Conservation (phyloP, 139 green algal genomes). For the Tetraselmis chui region DNA sequence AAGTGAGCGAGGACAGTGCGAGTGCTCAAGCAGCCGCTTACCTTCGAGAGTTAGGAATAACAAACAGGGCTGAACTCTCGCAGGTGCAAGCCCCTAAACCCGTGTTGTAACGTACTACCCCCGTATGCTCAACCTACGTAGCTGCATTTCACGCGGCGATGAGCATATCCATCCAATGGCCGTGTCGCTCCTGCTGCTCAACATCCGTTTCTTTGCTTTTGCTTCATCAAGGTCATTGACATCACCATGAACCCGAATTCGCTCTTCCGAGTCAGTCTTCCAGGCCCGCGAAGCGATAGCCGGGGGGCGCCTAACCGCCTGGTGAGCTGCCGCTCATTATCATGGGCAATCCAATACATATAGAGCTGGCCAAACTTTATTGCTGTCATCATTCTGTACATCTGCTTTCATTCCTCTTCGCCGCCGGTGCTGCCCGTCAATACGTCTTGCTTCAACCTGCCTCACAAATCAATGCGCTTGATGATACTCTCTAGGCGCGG, state of each 20-base stretch:
- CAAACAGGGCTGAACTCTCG: background rate
- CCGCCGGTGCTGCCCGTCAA: conserved; percentile 8
- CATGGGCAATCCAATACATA: background rate
- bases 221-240: no score
- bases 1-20: background rate
- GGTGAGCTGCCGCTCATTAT: conserved; percentile 1
- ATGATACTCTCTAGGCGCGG: conserved; percentile 30
- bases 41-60: background rate
- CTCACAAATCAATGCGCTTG: conserved; percentile 11
- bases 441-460: background rate
- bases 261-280: conserved; percentile 37
- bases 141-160: no score
- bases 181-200: no score
- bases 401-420: conserved; percentile 8
- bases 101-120: no score
- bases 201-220: no score
- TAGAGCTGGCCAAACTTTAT: background rate
- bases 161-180: no score
- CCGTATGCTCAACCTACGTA: no score
- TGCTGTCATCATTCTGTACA: background rate
- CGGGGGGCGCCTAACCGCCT: conserved; percentile 22
- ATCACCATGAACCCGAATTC: conserved; percentile 76
- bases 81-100: no score
- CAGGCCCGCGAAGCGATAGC: background rate
- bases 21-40: background rate